Evolutionary conservation across 2,329 filamentous ascomycete species (phyloP).

Genomic region (Ophiostoma quercus): DNA sequence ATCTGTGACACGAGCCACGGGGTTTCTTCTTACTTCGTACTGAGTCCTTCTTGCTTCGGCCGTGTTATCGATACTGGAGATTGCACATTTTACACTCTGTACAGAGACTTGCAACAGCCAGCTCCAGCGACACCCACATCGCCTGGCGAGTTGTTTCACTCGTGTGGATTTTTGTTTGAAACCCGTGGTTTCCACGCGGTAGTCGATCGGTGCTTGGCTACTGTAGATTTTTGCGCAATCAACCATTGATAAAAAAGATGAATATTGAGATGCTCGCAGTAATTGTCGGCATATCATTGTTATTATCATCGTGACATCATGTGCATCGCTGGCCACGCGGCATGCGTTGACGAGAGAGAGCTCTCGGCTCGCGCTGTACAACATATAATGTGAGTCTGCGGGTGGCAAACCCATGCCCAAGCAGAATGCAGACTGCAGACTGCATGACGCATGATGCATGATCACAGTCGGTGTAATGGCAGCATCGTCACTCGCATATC

Average conservation of each 20-base stretch:
- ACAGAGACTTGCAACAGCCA: not conserved
- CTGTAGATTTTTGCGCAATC: not conserved
- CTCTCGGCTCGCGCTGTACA: not conserved
- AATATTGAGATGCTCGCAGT: not conserved
- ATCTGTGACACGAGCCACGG: not conserved
- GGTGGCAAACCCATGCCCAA: not conserved
- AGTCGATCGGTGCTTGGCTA: not conserved
- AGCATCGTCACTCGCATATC: not conserved
- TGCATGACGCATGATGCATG: not conserved
- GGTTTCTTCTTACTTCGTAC: not conserved
- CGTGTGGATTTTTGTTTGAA: not conserved
- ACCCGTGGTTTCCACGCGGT: constrained; percentile 1
- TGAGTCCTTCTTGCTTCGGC: not conserved
- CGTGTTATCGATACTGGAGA: not conserved
- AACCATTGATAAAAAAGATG: not conserved
- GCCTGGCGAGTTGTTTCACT: constrained; percentile 3
- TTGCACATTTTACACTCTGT: too few species aligned
- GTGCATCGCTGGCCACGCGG: not conserved
- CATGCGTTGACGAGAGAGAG: not conserved
- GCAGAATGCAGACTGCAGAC: not conserved
- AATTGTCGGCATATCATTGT: not conserved
- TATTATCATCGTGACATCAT: not conserved
- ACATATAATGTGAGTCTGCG: not conserved
- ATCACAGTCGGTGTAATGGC: not conserved
- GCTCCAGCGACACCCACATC: not conserved